phyloP scores from a whole-genome alignment of 202 grass and related monocot species.

The Saccharum hybrid region DNA sequence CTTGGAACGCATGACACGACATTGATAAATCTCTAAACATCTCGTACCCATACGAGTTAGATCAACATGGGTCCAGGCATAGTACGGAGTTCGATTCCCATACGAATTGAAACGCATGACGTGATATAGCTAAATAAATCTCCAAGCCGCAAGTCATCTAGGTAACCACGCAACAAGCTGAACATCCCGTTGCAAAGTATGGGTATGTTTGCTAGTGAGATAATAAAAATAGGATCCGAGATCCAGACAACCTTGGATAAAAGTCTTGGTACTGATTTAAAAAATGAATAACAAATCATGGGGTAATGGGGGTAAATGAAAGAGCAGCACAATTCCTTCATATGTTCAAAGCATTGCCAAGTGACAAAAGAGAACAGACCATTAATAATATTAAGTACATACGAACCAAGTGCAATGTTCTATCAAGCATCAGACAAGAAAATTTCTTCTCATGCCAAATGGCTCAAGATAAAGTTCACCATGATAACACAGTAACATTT shows the following conservation, averaged over 20 bases:
- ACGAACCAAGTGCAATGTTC: constrained; percentile 6
- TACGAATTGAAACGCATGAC: background rate
- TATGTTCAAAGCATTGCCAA: constrained; percentile 17
- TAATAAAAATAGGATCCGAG: background rate
- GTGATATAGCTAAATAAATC: background rate
- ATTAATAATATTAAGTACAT: constrained; percentile 3
- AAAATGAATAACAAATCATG: constrained; percentile 9
- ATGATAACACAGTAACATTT: constrained; percentile 11
- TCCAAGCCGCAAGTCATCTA: background rate
- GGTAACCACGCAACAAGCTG: background rate
- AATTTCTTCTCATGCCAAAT: background rate
- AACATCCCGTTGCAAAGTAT: background rate
- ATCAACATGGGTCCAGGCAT: background rate
- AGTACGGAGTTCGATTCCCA: background rate
- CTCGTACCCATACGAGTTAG: background rate
- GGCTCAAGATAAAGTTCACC: constrained; percentile 10
- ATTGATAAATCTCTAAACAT: background rate
- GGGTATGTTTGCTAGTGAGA: background rate
- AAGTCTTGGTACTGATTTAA: constrained; percentile 14
- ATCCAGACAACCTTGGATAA: background rate
- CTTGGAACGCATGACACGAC: background rate
- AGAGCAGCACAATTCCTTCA: constrained; percentile 15
- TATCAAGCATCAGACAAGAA: constrained; percentile 14
- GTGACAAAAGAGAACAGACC: constrained; percentile 7
- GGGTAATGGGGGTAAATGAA: background rate